These are phyloP conservation scores for Gamsiella multidivaricata DNA, from an alignment of 192 early-diverging fungal species.

Conservation along the genomic window DNA sequence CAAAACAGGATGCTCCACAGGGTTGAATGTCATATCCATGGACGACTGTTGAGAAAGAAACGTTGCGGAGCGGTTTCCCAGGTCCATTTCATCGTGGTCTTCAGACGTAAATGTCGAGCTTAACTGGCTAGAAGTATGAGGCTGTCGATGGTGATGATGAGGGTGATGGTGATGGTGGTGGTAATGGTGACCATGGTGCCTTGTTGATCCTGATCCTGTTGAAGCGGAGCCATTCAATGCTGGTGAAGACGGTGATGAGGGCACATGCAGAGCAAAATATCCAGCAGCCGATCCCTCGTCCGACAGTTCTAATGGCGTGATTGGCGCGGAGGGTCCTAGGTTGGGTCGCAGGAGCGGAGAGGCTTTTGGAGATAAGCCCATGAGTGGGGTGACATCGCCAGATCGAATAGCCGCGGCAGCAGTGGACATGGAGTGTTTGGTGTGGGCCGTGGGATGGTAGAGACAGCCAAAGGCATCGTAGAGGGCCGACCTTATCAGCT, in stretches of 20 bases:
- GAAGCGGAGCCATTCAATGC: not conserved
- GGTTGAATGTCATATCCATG: slow-evolving; percentile 13
- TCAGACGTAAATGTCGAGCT: slow-evolving; percentile 21
- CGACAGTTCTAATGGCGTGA: slow-evolving; percentile 46
- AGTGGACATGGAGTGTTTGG: slow-evolving; percentile 28
- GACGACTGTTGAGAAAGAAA: slow-evolving; percentile 23
- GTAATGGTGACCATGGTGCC: slow-evolving; percentile 15
- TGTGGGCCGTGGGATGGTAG: slow-evolving; percentile 45
- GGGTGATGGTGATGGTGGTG: slow-evolving; percentile 18
- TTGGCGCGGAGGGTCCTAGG: slow-evolving; percentile 35
- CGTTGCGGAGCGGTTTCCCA: slow-evolving; percentile 8
- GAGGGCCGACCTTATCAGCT: slow-evolving; percentile 23
- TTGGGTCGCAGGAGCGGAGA: slow-evolving; percentile 39
- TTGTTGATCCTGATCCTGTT: not conserved
- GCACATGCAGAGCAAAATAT: slow-evolving; percentile 33
- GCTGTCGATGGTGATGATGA: slow-evolving; percentile 21
- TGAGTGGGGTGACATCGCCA: slow-evolving; percentile 40
- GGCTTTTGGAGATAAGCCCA: slow-evolving; percentile 38
- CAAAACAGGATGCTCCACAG: slow-evolving; percentile 28
- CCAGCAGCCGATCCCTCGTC: slow-evolving; percentile 21
- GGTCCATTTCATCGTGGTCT: not conserved
- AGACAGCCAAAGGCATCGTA: slow-evolving; percentile 49
- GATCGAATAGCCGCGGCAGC: slow-evolving; percentile 31
- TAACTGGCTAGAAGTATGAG: slow-evolving; percentile 29
- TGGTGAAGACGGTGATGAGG: slow-evolving; percentile 8